These are phyloP conservation scores for Paramecium pentaurelia DNA, from an alignment of 73 alveolate genomes.

Conservation along the genomic window DNA sequence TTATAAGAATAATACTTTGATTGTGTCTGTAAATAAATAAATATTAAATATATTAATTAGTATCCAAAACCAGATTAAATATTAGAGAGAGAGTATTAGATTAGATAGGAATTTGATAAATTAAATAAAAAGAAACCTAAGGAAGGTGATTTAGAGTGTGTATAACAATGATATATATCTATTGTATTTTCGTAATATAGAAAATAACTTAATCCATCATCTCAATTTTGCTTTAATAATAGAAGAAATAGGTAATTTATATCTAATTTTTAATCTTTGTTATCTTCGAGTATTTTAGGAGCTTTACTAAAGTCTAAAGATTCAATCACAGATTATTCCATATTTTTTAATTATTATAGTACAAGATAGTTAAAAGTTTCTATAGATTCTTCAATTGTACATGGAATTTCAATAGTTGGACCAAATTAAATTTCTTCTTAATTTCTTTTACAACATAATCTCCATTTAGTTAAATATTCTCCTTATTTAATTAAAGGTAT, in stretches of 20 bases:
- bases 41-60: background rate
- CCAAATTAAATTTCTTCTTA: background rate
- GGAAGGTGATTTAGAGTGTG: constrained; percentile 73
- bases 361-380: background rate
- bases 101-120: constrained; percentile 58
- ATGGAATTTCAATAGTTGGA: background rate
- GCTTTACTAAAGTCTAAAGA: background rate
- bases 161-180: constrained; percentile 43
- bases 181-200: background rate
- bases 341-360: background rate
- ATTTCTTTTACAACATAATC: background rate
- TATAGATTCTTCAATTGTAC: background rate
- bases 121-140: constrained; percentile 64
- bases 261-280: background rate
- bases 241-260: background rate
- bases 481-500: background rate
- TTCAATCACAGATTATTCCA: background rate
- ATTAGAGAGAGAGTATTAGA: constrained; percentile 47
- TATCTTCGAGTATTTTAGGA: background rate
- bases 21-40: constrained; percentile 71
- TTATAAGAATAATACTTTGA: constrained; percentile 87
- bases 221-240: background rate
- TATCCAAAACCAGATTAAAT: constrained; percentile 92
- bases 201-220: background rate
- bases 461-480: background rate